phyloP scores from a whole-genome alignment of 202 grass and related monocot species.

The Panicum hallii region DNA sequence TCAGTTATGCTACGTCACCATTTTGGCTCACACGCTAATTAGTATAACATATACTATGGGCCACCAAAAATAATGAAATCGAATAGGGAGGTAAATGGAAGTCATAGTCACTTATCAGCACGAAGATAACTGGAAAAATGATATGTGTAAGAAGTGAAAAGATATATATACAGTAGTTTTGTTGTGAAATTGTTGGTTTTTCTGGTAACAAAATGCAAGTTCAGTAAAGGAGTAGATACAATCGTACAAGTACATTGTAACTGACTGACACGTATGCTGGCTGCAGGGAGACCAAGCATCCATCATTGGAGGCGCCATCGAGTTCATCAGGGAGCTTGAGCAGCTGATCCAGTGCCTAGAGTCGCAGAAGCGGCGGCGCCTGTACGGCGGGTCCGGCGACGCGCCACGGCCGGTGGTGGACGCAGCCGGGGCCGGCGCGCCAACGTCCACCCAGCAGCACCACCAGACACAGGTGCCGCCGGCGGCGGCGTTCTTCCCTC shows the following conservation, averaged over 20 bases:
- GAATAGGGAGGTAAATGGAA: background rate
- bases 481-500: slow-evolving; percentile 39
- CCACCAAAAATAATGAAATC: background rate
- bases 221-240: background rate
- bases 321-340: slow-evolving; percentile 93
- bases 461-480: slow-evolving; percentile 8
- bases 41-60: background rate
- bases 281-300: slow-evolving; percentile 94
- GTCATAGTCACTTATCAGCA: background rate
- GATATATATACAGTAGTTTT: background rate
- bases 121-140: background rate
- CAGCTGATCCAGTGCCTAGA: slow-evolving; percentile 95
- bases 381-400: slow-evolving; percentile 58
- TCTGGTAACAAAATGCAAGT: background rate
- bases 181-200: background rate
- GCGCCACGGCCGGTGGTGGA: slow-evolving; percentile 49
- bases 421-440: background rate
- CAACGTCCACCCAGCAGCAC: slow-evolving; percentile 33
- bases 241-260: background rate
- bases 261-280: background rate
- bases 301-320: slow-evolving; percentile 94
- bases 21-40: background rate
- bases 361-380: slow-evolving; percentile 85
- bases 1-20: background rate
- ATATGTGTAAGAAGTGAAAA: background rate